Evolutionary conservation across 164 flowering plant species (phyloP).

Genomic region (Litsea cubeba): DNA sequence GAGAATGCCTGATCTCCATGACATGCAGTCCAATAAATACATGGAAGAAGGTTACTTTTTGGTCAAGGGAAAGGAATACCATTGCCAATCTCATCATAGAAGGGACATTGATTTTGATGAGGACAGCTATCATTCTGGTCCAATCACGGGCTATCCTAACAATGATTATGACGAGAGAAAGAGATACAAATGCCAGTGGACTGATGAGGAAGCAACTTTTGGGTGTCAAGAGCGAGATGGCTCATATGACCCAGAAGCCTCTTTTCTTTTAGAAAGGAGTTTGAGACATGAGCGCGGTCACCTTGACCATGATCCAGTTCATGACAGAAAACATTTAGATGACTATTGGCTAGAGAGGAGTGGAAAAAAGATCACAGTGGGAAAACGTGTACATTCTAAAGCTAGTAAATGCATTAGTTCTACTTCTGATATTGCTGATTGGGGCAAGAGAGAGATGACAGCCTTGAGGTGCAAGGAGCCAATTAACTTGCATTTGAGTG

Average conservation of each 20-base stretch:
- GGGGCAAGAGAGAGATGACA: constrained; percentile 24
- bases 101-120: background rate
- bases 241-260: constrained; percentile 17
- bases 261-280: constrained; percentile 20
- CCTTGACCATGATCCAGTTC: constrained; percentile 17
- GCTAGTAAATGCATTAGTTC: constrained; percentile 11
- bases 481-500: constrained; percentile 33
- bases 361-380: constrained; percentile 17
- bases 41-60: constrained; percentile 15
- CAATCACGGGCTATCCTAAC: constrained; percentile 8
- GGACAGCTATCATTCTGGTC: constrained; percentile 9
- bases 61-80: constrained; percentile 9
- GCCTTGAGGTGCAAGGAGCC: constrained; percentile 37
- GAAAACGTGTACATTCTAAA: constrained; percentile 12
- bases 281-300: constrained; percentile 20
- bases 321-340: constrained; percentile 15
- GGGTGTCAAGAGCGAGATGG: constrained; percentile 23
- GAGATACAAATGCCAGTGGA: constrained; percentile 14
- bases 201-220: constrained; percentile 16
- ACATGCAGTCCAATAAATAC: constrained; percentile 8
- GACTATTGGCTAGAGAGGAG: constrained; percentile 14
- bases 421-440: constrained; percentile 16
- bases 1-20: constrained; percentile 4
- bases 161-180: constrained; percentile 16
- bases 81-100: constrained; percentile 1